Base-by-base conservation (phyloP, 2,329 filamentous ascomycete species). In the Lecanoromycetidae sp. region DNA sequence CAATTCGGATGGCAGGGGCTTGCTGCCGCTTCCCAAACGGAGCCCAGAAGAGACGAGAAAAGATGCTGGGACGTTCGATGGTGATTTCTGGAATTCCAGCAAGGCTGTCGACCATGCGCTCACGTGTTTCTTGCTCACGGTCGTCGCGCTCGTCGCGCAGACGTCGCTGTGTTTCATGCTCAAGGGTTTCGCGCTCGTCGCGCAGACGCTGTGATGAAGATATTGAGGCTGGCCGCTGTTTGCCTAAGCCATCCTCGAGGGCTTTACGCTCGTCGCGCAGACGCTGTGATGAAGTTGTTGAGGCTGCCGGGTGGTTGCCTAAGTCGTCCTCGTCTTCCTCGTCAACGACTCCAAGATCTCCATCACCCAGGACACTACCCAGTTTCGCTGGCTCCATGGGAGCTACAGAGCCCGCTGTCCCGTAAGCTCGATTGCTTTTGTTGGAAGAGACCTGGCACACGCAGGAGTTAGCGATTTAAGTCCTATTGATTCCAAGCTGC, bases 341-440 rank as follows among this genome's bases (percentile, higher is more conserved):
- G 5, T 17, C 4, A 20, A 50, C 30, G 7, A 20, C 17, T 23
- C 26, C 19, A 13, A 48, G n/a, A n/a, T n/a, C n/a, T n/a, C n/a
- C n/a, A n/a, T n/a, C n/a, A n/a, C n/a, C n/a, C n/a, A n/a, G n/a
- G n/a, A n/a, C n/a, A n/a, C n/a, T n/a, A n/a, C n/a, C n/a, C n/a
- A n/a, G n/a, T n/a, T n/a, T n/a, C n/a, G n/a, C n/a, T n/a, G n/a
- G n/a, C n/a, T n/a, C n/a, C n/a, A n/a, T n/a, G n/a, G n/a, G n/a
- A n/a, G n/a, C n/a, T n/a, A n/a, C n/a, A n/a, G n/a, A n/a, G 12
- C 38, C 35, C 19, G 29, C 23, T 1, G 40, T 46, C 20, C 49
- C 49, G 42, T 51, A 51, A 22, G 44, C 42, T 15, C 41, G 38
- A 23, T 32, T 45, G 4, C 26, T 41, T n/a, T 38, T 35, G 26